These are phyloP conservation scores for Neurospora tetrasperma DNA, from an alignment of 495 filamentous ascomycete species.

Conservation along the genomic window DNA sequence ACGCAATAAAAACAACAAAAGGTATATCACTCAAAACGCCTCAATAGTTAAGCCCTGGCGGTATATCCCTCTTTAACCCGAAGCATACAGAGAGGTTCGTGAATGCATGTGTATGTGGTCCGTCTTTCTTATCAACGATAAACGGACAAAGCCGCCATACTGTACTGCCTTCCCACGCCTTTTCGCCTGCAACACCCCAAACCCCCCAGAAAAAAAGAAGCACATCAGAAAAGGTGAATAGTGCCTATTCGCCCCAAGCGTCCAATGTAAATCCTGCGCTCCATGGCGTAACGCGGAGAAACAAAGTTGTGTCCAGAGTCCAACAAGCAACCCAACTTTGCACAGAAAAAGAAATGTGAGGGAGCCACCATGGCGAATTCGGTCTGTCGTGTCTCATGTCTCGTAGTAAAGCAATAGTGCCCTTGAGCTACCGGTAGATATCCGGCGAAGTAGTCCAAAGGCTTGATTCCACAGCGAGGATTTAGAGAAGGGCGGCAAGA, in stretches of 20 bases:
- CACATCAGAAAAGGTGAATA: constrained; percentile 7
- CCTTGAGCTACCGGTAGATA: constrained; percentile 4
- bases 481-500: constrained; percentile 25
- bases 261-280: constrained; percentile 8
- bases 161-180: constrained; percentile 3
- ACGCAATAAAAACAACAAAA: constrained; percentile 6
- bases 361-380: constrained; percentile 6
- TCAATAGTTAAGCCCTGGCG: constrained; percentile 15
- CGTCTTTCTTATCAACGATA: constrained; percentile 9
- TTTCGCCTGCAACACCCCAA: constrained; percentile 1
- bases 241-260: constrained; percentile 7
- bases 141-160: constrained; percentile 11
- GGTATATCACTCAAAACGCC: constrained; percentile 13
- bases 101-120: constrained; percentile 7
- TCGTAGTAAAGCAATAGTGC: constrained; percentile 19
- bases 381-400: constrained; percentile 27
- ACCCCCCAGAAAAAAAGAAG: constrained; percentile 4
- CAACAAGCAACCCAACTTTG: constrained; percentile 21
- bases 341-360: constrained; percentile 17
- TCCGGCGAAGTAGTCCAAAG: constrained; percentile 8
- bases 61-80: constrained; percentile 9
- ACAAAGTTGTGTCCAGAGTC: constrained; percentile 6
- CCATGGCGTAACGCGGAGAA: background rate
- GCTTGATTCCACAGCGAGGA: constrained; percentile 15
- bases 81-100: constrained; percentile 3